Evolutionary conservation across 2,329 filamentous ascomycete genomes (phyloP).

Genomic region (Microdochium paspali): DNA sequence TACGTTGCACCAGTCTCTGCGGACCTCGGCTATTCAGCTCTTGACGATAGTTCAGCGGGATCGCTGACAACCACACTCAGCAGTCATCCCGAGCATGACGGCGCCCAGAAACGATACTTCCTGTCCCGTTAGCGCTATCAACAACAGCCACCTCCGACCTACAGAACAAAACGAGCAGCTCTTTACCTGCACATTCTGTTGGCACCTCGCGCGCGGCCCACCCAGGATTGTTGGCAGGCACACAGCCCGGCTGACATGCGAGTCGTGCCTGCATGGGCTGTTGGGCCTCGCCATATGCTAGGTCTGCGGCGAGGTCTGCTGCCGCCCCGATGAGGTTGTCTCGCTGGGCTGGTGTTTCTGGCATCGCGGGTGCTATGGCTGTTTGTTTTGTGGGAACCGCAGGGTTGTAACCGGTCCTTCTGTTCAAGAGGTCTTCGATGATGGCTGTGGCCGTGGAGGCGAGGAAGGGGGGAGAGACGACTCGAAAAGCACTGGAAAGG

Average conservation of each 20-base stretch:
- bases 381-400: constrained; percentile 38
- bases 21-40: no score
- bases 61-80: no score
- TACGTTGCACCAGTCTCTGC: no score
- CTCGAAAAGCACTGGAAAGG: constrained; percentile 16
- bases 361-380: constrained; percentile 47
- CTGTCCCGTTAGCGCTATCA: no score
- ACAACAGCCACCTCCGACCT: no score
- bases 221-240: constrained; percentile 31
- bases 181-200: constrained; percentile 50
- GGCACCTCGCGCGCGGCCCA: constrained; percentile 25
- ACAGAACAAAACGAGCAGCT: constrained; percentile 8
- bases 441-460: not conserved
- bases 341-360: constrained; percentile 54
- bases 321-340: constrained; percentile 43
- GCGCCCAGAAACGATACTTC: no score
- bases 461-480: constrained; percentile 24
- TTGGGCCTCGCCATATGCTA: constrained; percentile 46
- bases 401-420: constrained; percentile 23
- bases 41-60: no score
- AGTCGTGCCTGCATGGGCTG: constrained; percentile 33
- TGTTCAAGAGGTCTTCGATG: constrained; percentile 23
- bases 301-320: constrained; percentile 47
- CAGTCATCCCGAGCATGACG: no score
- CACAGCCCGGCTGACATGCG: constrained; percentile 38